Conservation (phyloP, 2,329 filamentous ascomycete genomes). For the Aspergillus neoniger region DNA sequence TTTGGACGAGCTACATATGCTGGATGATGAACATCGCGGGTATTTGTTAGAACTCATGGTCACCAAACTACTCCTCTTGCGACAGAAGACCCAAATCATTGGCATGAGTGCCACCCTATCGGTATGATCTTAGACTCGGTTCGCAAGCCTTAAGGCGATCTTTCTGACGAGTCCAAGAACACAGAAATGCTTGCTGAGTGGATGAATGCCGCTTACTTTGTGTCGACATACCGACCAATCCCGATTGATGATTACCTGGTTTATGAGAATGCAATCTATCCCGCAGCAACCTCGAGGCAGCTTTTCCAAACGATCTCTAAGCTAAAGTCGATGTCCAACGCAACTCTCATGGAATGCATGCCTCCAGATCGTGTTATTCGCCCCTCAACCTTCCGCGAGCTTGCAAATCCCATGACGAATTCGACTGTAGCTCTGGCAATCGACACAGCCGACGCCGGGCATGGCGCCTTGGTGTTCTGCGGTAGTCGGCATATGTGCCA, state of each 20-base stretch:
- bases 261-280: constrained; percentile 68
- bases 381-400: constrained; percentile 60
- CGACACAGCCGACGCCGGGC: constrained; percentile 68
- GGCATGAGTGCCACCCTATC: constrained; percentile 80
- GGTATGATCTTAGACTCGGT: constrained; percentile 46
- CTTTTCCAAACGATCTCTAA: constrained; percentile 61
- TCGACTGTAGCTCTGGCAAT: constrained; percentile 69
- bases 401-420: constrained; percentile 67
- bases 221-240: constrained; percentile 72
- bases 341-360: constrained; percentile 36
- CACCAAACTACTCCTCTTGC: constrained; percentile 70
- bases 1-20: constrained; percentile 79
- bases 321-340: constrained; percentile 38
- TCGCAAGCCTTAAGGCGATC: neutral
- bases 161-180: constrained; percentile 56
- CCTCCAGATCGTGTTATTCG: constrained; percentile 51
- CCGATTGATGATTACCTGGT: constrained; percentile 75
- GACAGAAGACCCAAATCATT: constrained; percentile 68
- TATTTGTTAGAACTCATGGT: constrained; percentile 75
- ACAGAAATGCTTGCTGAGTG: constrained; percentile 68
- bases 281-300: constrained; percentile 59
- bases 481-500: constrained; percentile 69
- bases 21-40: constrained; percentile 73
- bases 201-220: constrained; percentile 71
- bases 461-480: constrained; percentile 73